phyloP scores from a whole-genome alignment of 2,329 filamentous ascomycete species.

The Aspergillus phoenicis region DNA sequence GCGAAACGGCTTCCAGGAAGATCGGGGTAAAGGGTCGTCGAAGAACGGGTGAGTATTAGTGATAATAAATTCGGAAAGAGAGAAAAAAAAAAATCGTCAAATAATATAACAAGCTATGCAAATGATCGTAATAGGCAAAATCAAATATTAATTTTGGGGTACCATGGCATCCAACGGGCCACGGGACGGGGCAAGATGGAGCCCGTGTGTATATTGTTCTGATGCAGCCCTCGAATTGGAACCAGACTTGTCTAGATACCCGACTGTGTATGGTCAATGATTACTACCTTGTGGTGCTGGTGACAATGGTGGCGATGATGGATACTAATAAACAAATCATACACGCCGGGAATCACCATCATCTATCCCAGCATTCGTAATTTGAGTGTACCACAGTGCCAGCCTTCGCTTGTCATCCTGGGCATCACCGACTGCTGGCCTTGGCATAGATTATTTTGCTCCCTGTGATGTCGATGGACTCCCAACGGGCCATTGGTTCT shows the following conservation, averaged over 20 bases:
- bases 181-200: conserved; percentile 18
- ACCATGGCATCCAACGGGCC: conserved; percentile 16
- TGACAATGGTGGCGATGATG: conserved; percentile 1
- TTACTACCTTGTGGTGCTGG: background rate
- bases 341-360: background rate
- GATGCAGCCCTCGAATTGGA: conserved; percentile 15
- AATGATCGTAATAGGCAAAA: conserved; percentile 9
- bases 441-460: conserved; percentile 11
- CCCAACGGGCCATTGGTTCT: background rate
- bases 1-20: conserved; percentile 15
- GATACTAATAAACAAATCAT: background rate
- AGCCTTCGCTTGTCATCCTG: conserved; percentile 10
- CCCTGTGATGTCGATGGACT: conserved; percentile 11
- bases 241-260: conserved; percentile 7
- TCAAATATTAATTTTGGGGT: conserved; percentile 15
- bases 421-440: conserved; percentile 19
- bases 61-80: conserved; percentile 11
- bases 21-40: conserved; percentile 12
- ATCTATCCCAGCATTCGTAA: conserved; percentile 1
- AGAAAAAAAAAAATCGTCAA: conserved; percentile 4
- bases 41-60: conserved; percentile 11
- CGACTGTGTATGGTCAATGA: background rate
- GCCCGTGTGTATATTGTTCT: conserved; percentile 15
- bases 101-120: conserved; percentile 13
- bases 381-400: conserved; percentile 8